These are phyloP conservation scores for Pseudopyricularia javanii DNA, from an alignment of 2,329 filamentous ascomycete genomes.

Conservation along the genomic window DNA sequence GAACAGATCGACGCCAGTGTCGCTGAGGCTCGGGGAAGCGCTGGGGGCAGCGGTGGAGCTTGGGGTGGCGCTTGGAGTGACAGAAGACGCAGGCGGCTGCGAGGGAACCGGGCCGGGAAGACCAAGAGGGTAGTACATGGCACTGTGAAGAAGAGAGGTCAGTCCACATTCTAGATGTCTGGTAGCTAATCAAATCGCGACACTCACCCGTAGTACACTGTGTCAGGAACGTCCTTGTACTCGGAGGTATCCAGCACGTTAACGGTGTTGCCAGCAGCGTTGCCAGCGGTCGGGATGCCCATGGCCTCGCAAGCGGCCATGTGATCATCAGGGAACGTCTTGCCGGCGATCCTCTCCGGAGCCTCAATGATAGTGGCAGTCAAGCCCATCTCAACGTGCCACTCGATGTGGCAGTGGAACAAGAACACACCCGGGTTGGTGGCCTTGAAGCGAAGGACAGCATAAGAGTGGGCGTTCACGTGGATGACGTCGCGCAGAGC, in stretches of 20 bases:
- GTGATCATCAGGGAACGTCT: slow-evolving; percentile 47
- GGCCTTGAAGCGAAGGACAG: slow-evolving; percentile 36
- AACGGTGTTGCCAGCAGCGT: slow-evolving; percentile 53
- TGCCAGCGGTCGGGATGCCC: slow-evolving; percentile 40
- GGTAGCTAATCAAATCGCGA: not conserved
- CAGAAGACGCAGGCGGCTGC: not conserved
- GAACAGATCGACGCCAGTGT: not conserved
- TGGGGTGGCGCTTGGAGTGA: not conserved
- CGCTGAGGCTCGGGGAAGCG: not conserved
- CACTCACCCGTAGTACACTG: slow-evolving; percentile 32
- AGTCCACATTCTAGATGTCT: not conserved
- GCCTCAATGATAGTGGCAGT: slow-evolving; percentile 42
- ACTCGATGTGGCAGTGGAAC: slow-evolving; percentile 46
- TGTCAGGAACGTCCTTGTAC: slow-evolving; percentile 35
- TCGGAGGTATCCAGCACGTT: slow-evolving; percentile 40
- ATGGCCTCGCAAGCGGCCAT: slow-evolving; percentile 30
- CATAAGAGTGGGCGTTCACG: slow-evolving; percentile 1
- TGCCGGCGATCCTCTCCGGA: slow-evolving; percentile 39
- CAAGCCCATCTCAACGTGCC: slow-evolving; percentile 49
- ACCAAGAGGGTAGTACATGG: slow-evolving; percentile 3
- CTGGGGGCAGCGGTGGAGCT: not conserved
- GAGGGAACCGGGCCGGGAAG: not conserved
- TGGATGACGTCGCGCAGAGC: slow-evolving; percentile 3
- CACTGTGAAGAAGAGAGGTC: slow-evolving; percentile 2
- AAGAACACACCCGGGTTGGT: slow-evolving; percentile 48